Evolutionary conservation across 192 early-diverging fungal species (phyloP).

Genomic region (Coemansia sp.): DNA sequence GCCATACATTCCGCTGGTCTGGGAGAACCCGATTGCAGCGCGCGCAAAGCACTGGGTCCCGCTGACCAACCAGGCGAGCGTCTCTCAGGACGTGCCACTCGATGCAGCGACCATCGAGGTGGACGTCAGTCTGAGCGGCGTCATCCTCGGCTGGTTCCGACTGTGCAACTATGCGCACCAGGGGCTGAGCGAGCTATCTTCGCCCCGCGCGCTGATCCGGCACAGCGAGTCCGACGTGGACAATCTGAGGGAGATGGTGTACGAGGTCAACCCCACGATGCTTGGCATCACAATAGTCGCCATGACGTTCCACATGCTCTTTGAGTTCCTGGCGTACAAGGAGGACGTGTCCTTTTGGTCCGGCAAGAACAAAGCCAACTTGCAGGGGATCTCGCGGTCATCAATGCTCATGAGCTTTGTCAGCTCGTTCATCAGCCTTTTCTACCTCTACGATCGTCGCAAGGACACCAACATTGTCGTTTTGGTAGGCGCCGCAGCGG

Average conservation of each 20-base stretch:
- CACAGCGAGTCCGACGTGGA: conserved; percentile 52
- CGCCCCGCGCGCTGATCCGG: conserved; percentile 29
- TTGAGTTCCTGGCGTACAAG: conserved; percentile 59
- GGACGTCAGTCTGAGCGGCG: conserved; percentile 28
- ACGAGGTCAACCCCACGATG: conserved; percentile 57
- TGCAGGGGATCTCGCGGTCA: conserved; percentile 52
- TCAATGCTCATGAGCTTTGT: conserved; percentile 53
- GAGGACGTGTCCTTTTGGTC: conserved; percentile 58
- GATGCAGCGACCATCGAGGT: conserved; percentile 16
- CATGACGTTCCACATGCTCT: conserved; percentile 53
- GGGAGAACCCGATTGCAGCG: conserved; percentile 48
- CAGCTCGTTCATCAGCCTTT: conserved; percentile 47
- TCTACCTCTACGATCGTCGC: conserved; percentile 54
- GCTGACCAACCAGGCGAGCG: conserved; percentile 30
- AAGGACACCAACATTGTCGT: conserved; percentile 55
- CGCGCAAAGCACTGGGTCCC: conserved; percentile 38
- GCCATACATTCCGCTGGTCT: conserved; percentile 49
- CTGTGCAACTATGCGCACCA: conserved; percentile 41
- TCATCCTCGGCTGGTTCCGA: conserved; percentile 53
- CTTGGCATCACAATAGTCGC: conserved; percentile 54
- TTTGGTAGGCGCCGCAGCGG: conserved; percentile 39
- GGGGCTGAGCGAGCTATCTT: conserved; percentile 33
- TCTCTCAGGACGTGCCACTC: conserved; percentile 16
- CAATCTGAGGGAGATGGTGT: conserved; percentile 54
- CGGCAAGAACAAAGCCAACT: conserved; percentile 16